phyloP scores from a whole-genome alignment of 2,329 filamentous ascomycete genomes.

The Cadophora luteo-olivacea region DNA sequence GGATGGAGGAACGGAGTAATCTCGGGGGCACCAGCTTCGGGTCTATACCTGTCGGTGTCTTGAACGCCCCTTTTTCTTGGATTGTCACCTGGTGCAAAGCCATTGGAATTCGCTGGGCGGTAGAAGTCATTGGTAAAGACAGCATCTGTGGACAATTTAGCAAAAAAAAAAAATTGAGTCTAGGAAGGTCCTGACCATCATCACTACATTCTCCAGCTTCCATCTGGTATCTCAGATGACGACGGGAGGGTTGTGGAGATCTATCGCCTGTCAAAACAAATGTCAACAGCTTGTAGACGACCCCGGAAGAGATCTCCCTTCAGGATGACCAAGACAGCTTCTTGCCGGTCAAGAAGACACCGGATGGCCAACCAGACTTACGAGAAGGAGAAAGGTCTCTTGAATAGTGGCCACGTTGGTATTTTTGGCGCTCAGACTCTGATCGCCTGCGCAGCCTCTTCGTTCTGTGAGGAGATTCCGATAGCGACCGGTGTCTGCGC shows the following conservation, averaged over 20 bases:
- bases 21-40: not conserved
- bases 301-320: not conserved
- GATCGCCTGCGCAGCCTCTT: not conserved
- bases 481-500: not conserved
- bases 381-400: not conserved
- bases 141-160: not conserved
- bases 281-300: not conserved
- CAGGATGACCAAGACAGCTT: not conserved
- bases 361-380: not conserved
- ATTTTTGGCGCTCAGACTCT: not conserved
- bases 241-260: not conserved
- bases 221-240: not conserved
- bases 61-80: constrained; percentile 5
- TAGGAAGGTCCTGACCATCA: not conserved
- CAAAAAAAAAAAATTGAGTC: too few relatives aligned
- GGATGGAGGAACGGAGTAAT: not conserved
- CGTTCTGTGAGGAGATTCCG: not conserved
- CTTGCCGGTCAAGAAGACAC: not conserved
- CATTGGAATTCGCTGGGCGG: not conserved
- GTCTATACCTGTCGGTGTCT: constrained; percentile 1
- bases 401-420: not conserved
- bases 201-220: not conserved
- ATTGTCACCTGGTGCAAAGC: constrained; percentile 1
- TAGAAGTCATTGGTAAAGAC: constrained; percentile 1
- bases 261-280: not conserved